These are phyloP conservation scores for Fusarium vanettenii DNA, from an alignment of 2,329 filamentous ascomycete genomes.

Conservation along the genomic window DNA sequence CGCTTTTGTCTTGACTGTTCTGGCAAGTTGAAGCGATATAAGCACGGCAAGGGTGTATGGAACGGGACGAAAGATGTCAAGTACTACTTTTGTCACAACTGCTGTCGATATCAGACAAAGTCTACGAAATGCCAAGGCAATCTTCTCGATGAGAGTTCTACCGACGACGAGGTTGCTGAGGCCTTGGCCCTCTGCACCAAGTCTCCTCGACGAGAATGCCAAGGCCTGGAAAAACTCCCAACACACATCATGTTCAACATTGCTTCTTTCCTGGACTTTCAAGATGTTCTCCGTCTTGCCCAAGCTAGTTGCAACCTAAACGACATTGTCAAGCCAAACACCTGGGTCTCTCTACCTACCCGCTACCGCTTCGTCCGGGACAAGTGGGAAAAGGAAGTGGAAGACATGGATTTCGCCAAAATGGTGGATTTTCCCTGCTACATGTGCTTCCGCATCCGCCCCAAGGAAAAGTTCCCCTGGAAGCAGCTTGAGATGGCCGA, in stretches of 20 bases:
- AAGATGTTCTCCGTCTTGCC: conserved; percentile 12
- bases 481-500: not conserved
- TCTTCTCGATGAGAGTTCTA: not conserved
- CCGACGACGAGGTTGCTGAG: not conserved
- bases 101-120: conserved; percentile 20
- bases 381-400: conserved; percentile 12
- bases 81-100: conserved; percentile 40
- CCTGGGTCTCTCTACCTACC: conserved; percentile 20
- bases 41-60: conserved; percentile 7
- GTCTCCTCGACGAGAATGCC: not conserved
- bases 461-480: conserved; percentile 8
- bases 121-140: conserved; percentile 23
- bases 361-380: conserved; percentile 21
- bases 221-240: conserved; percentile 19
- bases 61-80: conserved; percentile 2
- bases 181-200: not conserved
- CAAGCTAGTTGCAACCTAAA: conserved; percentile 7
- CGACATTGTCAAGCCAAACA: conserved; percentile 9
- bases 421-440: conserved; percentile 24
- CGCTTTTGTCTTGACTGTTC: conserved; percentile 34
- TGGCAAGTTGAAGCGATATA: not conserved
- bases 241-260: conserved; percentile 21
- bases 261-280: conserved; percentile 7
- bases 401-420: not conserved
- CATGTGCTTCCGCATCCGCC: conserved; percentile 19